These are phyloP conservation scores for Candida mesenterica DNA, from an alignment of 1,139 yeast species.

Conservation along the genomic window DNA sequence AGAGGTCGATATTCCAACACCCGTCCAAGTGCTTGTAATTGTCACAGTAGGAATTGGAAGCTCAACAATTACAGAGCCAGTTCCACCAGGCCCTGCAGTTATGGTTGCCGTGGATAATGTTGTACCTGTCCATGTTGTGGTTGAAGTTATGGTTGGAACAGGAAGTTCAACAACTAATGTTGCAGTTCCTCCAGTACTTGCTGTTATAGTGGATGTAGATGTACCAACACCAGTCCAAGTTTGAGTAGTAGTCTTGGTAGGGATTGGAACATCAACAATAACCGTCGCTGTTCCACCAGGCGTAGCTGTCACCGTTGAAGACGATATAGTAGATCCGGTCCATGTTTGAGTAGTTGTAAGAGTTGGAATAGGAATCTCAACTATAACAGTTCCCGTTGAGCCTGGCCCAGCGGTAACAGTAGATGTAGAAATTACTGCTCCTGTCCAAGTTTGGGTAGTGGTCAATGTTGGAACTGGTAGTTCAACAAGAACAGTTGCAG, in stretches of 20 bases:
- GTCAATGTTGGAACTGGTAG: slow-evolving; percentile 9
- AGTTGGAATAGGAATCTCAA: slow-evolving; percentile 3
- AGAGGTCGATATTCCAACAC: slow-evolving; percentile 3
- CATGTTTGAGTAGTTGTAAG: slow-evolving; percentile 1
- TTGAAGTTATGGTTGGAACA: slow-evolving; percentile 11
- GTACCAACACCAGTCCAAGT: slow-evolving; percentile 9
- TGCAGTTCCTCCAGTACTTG: slow-evolving; percentile 11
- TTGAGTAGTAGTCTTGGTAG: slow-evolving; percentile 1
- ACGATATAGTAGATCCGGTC: slow-evolving; percentile 1
- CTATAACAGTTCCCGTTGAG: slow-evolving; percentile 11
- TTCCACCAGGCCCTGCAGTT: slow-evolving; percentile 9
- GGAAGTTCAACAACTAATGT: slow-evolving; percentile 20
- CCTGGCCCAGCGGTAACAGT: slow-evolving; percentile 10
- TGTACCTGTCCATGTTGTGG: slow-evolving; percentile 13
- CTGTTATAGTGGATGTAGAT: slow-evolving; percentile 7
- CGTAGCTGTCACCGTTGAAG: slow-evolving; percentile 2
- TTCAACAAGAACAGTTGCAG: slow-evolving; percentile 7
- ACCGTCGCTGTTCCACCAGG: slow-evolving; percentile 4
- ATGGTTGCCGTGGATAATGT: slow-evolving; percentile 11
- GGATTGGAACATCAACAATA: slow-evolving; percentile 4
- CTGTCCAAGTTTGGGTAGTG: slow-evolving; percentile 8
- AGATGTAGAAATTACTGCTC: slow-evolving; percentile 4
- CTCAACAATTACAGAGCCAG: slow-evolving; percentile 13
- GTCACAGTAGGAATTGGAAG: slow-evolving; percentile 11
- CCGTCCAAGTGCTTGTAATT: slow-evolving; percentile 10